A percentile compares a stretch with the other conserved stretches of the same genome.
Conservation (phyloP, 306 rosid species). For the Cyclanthera cordifolia region DNA sequence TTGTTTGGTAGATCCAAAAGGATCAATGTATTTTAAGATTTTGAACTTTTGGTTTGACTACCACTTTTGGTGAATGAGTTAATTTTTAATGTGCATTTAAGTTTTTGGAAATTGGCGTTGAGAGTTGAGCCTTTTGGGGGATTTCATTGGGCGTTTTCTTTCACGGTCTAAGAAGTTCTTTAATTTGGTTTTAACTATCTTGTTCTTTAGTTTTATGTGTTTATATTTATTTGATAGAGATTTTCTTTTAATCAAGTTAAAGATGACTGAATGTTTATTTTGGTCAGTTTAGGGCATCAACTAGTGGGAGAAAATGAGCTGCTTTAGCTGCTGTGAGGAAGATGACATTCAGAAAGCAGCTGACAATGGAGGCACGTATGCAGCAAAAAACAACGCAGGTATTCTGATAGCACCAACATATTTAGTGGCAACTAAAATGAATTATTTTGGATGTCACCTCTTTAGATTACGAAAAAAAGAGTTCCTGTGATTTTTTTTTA, state of each 20-base stretch:
- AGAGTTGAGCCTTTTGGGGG: not conserved
- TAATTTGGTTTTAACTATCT: not conserved
- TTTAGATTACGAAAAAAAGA: not conserved
- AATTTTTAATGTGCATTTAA: not conserved
- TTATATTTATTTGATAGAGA: not conserved
- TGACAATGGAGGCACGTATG: slow-evolving; percentile 28
- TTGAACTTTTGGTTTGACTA: not conserved
- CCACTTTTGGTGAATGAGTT: not conserved
- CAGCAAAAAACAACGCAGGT: slow-evolving; percentile 35
- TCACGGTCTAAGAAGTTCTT: not conserved
- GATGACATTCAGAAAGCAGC: slow-evolving; percentile 31
- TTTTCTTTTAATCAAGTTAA: not conserved
- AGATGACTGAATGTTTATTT: slow-evolving; percentile 1
- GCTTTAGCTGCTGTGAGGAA: slow-evolving; percentile 57
- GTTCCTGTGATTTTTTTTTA: not conserved
- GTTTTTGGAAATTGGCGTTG: not conserved
- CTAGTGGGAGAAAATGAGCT: slow-evolving; percentile 42
- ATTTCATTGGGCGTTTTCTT: not conserved
- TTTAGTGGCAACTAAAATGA: not conserved
- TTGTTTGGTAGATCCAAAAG: slow-evolving; percentile 1
- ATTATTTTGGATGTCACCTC: not conserved
- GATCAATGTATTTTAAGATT: not conserved
- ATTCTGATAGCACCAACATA: not conserved
- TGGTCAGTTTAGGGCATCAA: slow-evolving; percentile 1
- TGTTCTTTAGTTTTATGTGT: not conserved